These are phyloP conservation scores for Dissoconium aciculare DNA, from an alignment of 2,329 filamentous ascomycete genomes.

Conservation along the genomic window DNA sequence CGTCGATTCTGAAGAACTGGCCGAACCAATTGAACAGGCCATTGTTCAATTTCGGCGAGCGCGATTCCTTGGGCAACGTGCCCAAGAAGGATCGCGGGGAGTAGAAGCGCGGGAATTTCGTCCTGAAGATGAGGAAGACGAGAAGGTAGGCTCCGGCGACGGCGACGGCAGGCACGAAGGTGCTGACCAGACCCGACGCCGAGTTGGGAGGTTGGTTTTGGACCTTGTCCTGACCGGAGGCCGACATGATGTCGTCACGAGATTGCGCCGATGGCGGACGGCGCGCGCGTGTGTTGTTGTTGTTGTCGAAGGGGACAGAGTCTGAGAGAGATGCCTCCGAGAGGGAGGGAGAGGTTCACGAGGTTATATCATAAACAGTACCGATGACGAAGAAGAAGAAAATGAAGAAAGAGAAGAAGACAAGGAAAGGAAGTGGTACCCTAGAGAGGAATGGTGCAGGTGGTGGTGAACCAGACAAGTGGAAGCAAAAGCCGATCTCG, in stretches of 20 bases:
- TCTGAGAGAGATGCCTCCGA: too few relatives aligned
- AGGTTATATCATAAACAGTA: too few relatives aligned
- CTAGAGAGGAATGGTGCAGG: not conserved
- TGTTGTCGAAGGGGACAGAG: too few relatives aligned
- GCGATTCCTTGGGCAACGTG: constrained; percentile 27
- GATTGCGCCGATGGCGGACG: too few relatives aligned
- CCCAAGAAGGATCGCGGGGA: constrained; percentile 31
- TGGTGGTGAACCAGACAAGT: not conserved
- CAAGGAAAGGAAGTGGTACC: not conserved
- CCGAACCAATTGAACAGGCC: constrained; percentile 29
- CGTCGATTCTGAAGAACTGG: constrained; percentile 41
- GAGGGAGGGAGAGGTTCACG: too few relatives aligned
- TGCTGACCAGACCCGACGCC: not conserved
- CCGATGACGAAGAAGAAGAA: not conserved
- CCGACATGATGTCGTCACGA: not conserved
- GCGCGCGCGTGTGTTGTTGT: not conserved
- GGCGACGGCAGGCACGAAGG: constrained; percentile 18
- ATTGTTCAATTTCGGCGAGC: constrained; percentile 25
- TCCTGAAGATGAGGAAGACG: constrained; percentile 29
- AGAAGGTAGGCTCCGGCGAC: constrained; percentile 22
- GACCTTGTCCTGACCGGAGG: not conserved
- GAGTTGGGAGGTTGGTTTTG: not conserved
- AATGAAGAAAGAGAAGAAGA: constrained; percentile 1
- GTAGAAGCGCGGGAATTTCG: constrained; percentile 31
- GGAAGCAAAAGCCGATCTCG: too few relatives aligned